Conservation (phyloP, 2,329 filamentous ascomycete genomes). For the Nemania sp. region DNA sequence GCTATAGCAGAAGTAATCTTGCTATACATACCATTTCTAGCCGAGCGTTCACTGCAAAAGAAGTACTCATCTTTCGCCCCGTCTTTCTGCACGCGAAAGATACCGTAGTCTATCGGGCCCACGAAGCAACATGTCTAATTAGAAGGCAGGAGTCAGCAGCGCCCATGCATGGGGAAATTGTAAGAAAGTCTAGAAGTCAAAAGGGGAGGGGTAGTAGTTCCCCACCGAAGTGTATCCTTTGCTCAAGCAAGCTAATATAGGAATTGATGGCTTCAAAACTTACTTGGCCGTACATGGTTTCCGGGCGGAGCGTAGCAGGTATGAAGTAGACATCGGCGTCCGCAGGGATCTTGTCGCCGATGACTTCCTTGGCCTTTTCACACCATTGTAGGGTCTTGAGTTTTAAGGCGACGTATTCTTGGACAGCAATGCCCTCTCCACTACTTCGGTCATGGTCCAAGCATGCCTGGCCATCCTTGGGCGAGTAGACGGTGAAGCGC, state of each 20-base stretch:
- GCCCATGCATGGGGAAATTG: neutral
- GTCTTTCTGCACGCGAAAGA: slow-evolving; percentile 57
- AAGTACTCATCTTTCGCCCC: slow-evolving; percentile 77
- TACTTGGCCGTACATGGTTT: slow-evolving; percentile 95
- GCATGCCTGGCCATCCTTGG: slow-evolving; percentile 86
- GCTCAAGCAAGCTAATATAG: neutral
- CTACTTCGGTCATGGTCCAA: slow-evolving; percentile 85
- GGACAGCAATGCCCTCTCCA: slow-evolving; percentile 80
- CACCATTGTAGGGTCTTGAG: slow-evolving; percentile 90
- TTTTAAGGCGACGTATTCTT: slow-evolving; percentile 93
- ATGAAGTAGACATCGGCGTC: slow-evolving; percentile 85
- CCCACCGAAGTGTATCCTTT: neutral
- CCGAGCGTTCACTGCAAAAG: slow-evolving; percentile 81
- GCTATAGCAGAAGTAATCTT: neutral
- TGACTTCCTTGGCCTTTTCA: slow-evolving; percentile 68
- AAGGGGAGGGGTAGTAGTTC: neutral
- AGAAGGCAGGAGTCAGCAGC: neutral
- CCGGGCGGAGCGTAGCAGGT: slow-evolving; percentile 87
- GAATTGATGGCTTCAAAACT: neutral
- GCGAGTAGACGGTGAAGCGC: slow-evolving; percentile 90
- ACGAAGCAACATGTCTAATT: slow-evolving; percentile 82
- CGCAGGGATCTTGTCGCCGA: slow-evolving; percentile 78
- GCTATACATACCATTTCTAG: slow-evolving; percentile 64
- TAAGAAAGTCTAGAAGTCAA: neutral
- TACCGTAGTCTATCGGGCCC: slow-evolving; percentile 84